These are phyloP conservation scores for Cercis canadensis DNA, from an alignment of 306 rosid genomes.

Conservation along the genomic window DNA sequence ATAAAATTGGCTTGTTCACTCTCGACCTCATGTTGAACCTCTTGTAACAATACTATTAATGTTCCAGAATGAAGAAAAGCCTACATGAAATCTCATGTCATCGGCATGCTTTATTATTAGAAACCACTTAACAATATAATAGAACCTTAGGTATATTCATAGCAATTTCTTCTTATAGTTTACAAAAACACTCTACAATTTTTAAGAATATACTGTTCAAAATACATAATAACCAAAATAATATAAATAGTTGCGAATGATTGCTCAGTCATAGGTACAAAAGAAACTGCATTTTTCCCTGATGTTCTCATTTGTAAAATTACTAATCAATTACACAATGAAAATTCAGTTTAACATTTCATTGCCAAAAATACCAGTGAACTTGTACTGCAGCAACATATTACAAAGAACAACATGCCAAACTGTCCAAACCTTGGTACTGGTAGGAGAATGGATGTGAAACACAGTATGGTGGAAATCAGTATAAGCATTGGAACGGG, in stretches of 20 bases:
- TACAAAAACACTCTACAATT: neutral
- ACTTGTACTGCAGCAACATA: conserved; percentile 25
- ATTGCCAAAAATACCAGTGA: conserved; percentile 10
- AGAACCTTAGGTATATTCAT: conserved; percentile 20
- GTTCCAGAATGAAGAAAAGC: conserved; percentile 19
- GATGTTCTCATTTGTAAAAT: conserved; percentile 8
- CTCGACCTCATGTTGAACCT: conserved; percentile 33
- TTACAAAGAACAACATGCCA: conserved; percentile 33
- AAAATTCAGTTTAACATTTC: conserved; percentile 19
- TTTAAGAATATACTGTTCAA: conserved; percentile 11
- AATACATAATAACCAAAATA: conserved; percentile 22
- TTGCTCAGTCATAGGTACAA: conserved; percentile 18
- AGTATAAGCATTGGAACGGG: conserved; percentile 98
- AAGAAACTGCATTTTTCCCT: conserved; percentile 19
- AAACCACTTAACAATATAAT: neutral
- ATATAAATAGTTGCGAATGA: conserved; percentile 14
- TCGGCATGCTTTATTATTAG: too few relatives aligned
- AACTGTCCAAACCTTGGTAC: conserved; percentile 70
- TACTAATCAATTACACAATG: conserved; percentile 13
- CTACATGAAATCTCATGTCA: too few relatives aligned
- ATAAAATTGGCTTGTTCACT: too few relatives aligned
- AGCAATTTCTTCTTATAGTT: conserved; percentile 22
- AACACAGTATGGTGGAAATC: conserved; percentile 99
- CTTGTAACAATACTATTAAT: conserved; percentile 29
- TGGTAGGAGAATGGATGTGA: conserved; percentile 94